Conservation (phyloP, 1,139 yeast genomes). For the Suhomyces bolitotheri region DNA sequence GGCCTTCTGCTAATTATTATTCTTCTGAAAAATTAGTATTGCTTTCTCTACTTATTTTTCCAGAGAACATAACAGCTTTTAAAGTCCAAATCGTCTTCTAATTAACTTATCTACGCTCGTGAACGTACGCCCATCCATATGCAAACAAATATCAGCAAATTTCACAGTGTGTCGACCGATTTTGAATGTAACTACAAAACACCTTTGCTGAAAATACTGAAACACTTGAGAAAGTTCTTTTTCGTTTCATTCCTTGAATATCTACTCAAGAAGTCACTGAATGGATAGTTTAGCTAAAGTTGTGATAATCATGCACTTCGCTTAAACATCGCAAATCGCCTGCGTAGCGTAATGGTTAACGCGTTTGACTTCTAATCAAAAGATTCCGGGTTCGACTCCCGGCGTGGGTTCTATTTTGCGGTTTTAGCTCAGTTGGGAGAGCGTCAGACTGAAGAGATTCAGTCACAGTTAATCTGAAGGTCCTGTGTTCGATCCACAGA, state of each 20-base stretch:
- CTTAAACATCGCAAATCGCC: constrained; percentile 31
- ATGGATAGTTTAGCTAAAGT: neutral
- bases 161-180: too few relatives aligned
- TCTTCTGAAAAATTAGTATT: too few relatives aligned
- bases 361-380: constrained; percentile 51
- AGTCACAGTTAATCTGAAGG: constrained; percentile 50
- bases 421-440: constrained; percentile 83
- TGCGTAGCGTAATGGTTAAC: constrained; percentile 52
- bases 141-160: too few relatives aligned
- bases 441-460: constrained; percentile 82
- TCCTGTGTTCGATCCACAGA: constrained; percentile 58
- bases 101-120: too few relatives aligned
- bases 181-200: neutral
- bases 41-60: too few relatives aligned
- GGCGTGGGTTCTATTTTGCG: constrained; percentile 44
- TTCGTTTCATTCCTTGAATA: too few relatives aligned
- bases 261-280: neutral
- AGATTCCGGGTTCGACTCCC: constrained; percentile 53
- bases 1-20: too few relatives aligned
- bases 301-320: neutral
- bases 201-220: neutral
- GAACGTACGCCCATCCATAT: too few relatives aligned
- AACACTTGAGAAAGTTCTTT: neutral
- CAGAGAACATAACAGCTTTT: too few relatives aligned
- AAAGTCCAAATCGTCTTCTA: too few relatives aligned